These are phyloP conservation scores for Pycnococcus provasolii DNA, from an alignment of 139 green algal genomes.

Conservation along the genomic window DNA sequence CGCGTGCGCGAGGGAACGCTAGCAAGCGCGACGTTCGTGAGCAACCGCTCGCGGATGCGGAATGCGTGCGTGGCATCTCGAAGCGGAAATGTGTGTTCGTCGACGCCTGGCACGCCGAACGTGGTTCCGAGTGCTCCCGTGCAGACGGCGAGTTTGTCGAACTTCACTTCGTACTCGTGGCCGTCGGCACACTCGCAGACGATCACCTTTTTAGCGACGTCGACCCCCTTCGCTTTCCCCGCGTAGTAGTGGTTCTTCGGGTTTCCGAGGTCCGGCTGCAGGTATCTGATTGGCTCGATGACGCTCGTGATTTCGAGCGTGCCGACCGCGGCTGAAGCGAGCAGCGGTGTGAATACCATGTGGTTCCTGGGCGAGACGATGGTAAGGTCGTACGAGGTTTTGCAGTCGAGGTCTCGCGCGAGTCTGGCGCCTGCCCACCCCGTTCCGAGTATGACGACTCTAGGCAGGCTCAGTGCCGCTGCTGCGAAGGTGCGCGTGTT, in stretches of 20 bases:
- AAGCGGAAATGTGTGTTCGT: conserved; percentile 63
- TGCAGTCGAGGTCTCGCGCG: conserved; percentile 52
- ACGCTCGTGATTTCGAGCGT: conserved; percentile 66
- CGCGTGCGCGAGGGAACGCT: conserved; percentile 33
- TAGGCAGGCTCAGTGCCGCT: background rate
- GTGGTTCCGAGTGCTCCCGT: conserved; percentile 67
- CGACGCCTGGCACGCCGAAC: conserved; percentile 73
- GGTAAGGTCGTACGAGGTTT: conserved; percentile 58
- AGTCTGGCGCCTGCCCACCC: conserved; percentile 64
- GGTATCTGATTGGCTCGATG: conserved; percentile 46
- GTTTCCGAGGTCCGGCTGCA: conserved; percentile 54
- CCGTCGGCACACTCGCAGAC: conserved; percentile 38
- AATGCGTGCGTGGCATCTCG: conserved; percentile 50
- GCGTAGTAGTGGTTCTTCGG: conserved; percentile 28
- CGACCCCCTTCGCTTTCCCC: conserved; percentile 13
- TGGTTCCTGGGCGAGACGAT: conserved; percentile 62
- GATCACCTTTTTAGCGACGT: conserved; percentile 35
- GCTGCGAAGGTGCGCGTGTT: too few species aligned
- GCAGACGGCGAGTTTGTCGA: conserved; percentile 65
- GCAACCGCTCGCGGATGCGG: conserved; percentile 45
- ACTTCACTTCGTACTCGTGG: conserved; percentile 46
- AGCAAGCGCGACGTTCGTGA: conserved; percentile 58
- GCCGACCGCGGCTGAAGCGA: conserved; percentile 60
- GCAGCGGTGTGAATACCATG: conserved; percentile 76
- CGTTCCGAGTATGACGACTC: conserved; percentile 65